These are phyloP conservation scores for Pseudoscleropodium purum DNA, from an alignment of 225 moss, liverwort and hornwort genomes.

Conservation along the genomic window DNA sequence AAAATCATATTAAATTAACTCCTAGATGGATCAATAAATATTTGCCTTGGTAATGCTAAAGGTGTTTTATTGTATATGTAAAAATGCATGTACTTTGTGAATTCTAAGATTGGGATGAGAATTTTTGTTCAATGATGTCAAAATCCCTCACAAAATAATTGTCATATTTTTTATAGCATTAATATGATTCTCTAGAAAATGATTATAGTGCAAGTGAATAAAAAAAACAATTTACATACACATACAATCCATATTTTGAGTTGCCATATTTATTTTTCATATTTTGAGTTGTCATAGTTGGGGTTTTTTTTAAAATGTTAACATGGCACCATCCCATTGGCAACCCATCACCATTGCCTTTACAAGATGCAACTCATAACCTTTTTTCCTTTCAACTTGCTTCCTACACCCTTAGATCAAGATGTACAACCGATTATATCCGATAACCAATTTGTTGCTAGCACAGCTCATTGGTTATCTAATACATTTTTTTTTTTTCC, in stretches of 20 bases:
- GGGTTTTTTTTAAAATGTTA: no score
- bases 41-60: not conserved
- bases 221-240: not conserved
- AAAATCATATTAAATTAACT: not conserved
- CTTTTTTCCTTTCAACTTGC: no score
- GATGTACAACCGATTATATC: no score
- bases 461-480: no score
- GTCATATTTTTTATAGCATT: no score
- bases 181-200: no score
- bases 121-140: not conserved
- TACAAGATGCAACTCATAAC: no score
- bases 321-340: no score
- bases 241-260: not conserved
- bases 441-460: no score
- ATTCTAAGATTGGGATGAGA: not conserved
- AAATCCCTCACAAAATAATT: not conserved
- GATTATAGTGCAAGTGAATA: not conserved
- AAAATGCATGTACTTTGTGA: not conserved
- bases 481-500: no score
- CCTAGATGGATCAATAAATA: not conserved
- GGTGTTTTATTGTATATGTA: rapidly evolving
- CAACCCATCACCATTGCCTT: no score
- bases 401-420: no score
- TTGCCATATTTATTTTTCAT: not conserved
- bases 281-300: not conserved